phyloP scores from a whole-genome alignment of 2,329 filamentous ascomycete species.

The Penicillium sumatraense region DNA sequence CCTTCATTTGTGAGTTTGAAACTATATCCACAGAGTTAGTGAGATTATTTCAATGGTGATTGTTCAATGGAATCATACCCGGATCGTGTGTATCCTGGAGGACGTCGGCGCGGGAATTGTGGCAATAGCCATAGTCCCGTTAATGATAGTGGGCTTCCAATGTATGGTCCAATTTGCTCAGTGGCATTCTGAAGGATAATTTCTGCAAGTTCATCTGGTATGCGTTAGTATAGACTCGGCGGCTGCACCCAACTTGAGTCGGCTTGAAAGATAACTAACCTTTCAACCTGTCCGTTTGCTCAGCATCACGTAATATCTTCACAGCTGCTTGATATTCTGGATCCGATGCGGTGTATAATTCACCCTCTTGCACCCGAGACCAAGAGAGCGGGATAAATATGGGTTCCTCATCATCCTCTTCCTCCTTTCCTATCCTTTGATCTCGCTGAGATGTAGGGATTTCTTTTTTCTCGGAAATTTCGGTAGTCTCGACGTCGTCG shows the following conservation, averaged over 20 bases:
- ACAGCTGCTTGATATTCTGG: conserved; percentile 68
- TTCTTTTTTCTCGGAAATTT: background rate
- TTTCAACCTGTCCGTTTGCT: conserved; percentile 55
- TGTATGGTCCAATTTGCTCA: conserved; percentile 47
- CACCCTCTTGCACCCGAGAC: conserved; percentile 42
- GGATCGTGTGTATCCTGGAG: conserved; percentile 62
- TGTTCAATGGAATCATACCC: conserved; percentile 53
- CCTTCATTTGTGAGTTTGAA: conserved; percentile 32
- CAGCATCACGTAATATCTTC: conserved; percentile 59
- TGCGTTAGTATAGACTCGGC: conserved; percentile 8
- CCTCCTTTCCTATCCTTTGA: conserved; percentile 11
- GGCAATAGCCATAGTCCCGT: conserved; percentile 64
- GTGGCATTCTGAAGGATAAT: conserved; percentile 50
- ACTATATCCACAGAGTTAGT: conserved; percentile 29
- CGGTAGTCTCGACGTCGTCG: conserved; percentile 24
- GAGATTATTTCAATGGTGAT: background rate
- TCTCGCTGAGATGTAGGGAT: conserved; percentile 2
- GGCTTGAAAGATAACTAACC: conserved; percentile 34
- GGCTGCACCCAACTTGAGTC: background rate
- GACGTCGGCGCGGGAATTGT: conserved; percentile 62
- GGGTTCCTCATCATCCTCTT: conserved; percentile 49
- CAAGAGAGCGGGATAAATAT: conserved; percentile 66
- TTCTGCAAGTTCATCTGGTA: conserved; percentile 52
- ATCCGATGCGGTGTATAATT: conserved; percentile 47
- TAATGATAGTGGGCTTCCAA: conserved; percentile 56